phyloP scores from a whole-genome alignment of 2,329 filamentous ascomycete genomes.

The Trichophyton mentagrophytes region DNA sequence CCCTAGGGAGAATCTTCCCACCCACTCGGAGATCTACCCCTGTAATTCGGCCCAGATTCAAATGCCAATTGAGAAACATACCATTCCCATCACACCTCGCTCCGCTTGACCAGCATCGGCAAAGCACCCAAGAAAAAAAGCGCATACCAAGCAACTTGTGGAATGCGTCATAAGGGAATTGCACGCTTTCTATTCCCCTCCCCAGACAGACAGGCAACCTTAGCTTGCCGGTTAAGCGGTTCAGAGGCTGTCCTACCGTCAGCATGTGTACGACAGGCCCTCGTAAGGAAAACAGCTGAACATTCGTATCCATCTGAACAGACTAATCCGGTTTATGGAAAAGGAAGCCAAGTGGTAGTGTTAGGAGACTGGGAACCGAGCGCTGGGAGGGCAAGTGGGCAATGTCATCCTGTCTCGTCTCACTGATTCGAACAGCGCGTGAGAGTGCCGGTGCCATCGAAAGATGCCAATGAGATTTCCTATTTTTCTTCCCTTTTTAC shows the following conservation, averaged over 20 bases:
- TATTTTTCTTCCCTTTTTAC: not conserved
- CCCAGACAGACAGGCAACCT: not conserved
- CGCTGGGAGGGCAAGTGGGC: not conserved
- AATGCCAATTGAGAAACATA: not conserved
- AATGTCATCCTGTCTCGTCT: not conserved
- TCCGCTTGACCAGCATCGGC: not conserved
- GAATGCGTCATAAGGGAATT: not conserved
- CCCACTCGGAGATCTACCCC: not conserved
- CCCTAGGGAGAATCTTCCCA: not conserved
- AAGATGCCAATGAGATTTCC: not conserved
- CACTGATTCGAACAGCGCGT: too few species aligned
- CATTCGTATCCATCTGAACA: not conserved
- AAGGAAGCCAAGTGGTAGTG: not conserved
- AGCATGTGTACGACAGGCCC: not conserved
- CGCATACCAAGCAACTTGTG: not conserved
- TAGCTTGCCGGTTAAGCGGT: not conserved
- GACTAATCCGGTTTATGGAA: not conserved
- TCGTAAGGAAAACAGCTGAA: not conserved
- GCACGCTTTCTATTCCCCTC: too few species aligned
- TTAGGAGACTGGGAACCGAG: not conserved
- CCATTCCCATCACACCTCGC: not conserved
- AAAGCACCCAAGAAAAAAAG: not conserved
- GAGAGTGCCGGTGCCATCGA: not conserved
- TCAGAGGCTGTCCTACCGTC: not conserved
- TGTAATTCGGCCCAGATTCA: not conserved